Conservation (phyloP, 805 yeast species). For the Wickerhamomyces chaumierensis region DNA sequence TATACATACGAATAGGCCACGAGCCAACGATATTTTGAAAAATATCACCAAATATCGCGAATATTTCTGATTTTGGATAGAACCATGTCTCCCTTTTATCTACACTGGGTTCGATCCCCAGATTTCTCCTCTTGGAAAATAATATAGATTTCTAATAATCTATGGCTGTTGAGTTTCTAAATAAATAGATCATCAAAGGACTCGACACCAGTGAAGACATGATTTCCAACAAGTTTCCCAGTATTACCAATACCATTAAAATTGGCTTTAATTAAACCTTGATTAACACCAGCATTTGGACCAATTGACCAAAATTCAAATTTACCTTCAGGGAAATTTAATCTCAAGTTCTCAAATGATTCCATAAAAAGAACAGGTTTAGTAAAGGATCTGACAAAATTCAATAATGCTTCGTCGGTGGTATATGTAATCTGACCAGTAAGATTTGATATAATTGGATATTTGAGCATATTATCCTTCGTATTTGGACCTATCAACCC, state of each 20-base stretch:
- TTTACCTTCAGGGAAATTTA: background rate
- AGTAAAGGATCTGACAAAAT: constrained; percentile 28
- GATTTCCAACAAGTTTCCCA: constrained; percentile 3
- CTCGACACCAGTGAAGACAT: background rate
- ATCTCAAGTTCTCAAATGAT: constrained; percentile 19
- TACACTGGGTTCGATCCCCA: no score
- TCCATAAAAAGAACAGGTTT: constrained; percentile 33
- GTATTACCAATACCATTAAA: no score
- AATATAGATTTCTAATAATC: no score
- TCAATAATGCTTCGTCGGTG: constrained; percentile 18
- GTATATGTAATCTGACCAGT: constrained; percentile 19
- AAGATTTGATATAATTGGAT: constrained; percentile 29
- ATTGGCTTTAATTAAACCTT: constrained; percentile 9
- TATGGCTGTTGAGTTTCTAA: no score
- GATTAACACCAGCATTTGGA: constrained; percentile 14
- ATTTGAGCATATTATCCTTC: constrained; percentile 8
- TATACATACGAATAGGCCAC: no score
- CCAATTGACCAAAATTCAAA: constrained; percentile 13
- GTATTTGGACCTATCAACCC: constrained; percentile 1
- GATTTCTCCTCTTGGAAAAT: no score
- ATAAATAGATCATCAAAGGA: no score
- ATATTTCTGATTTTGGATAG: no score
- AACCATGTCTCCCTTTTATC: no score
- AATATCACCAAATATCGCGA: no score
- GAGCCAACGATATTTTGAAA: no score